A percentile compares a stretch with the other conserved stretches of the same genome.
phyloP scores from a whole-genome alignment of 1,284 basidiomycete genomes.

The Ganoderma lucidum region DNA sequence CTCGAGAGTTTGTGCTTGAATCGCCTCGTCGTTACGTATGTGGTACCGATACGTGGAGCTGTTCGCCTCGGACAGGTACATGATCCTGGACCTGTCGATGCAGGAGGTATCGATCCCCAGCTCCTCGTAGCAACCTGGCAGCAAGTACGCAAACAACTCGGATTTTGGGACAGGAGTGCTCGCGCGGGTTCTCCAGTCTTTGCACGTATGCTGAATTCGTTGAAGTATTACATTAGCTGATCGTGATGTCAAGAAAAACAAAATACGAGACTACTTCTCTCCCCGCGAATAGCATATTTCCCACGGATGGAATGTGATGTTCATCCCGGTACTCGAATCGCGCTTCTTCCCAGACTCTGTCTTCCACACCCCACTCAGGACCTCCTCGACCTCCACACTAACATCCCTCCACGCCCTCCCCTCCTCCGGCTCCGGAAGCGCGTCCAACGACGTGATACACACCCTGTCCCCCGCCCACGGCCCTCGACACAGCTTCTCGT shows the following conservation, averaged over 20 bases:
- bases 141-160: not conserved
- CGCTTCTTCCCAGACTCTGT: not conserved
- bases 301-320: not conserved
- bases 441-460: conserved; percentile 8
- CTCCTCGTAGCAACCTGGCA: not conserved
- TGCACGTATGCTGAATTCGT: not conserved
- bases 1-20: too few species aligned
- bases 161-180: conserved; percentile 1
- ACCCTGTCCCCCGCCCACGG: conserved; percentile 12
- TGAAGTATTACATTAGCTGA: not conserved
- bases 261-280: not conserved
- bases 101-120: conserved; percentile 13
- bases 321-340: not conserved
- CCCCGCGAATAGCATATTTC: not conserved
- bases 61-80: conserved; percentile 15
- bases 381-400: conserved; percentile 1
- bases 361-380: conserved; percentile 3
- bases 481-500: not conserved
- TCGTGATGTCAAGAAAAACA: not conserved
- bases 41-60: conserved; percentile 7
- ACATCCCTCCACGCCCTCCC: conserved; percentile 8
- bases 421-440: not conserved
- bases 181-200: not conserved
- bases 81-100: conserved; percentile 13
- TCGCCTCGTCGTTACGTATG: too few species aligned